Conservation (phyloP, 192 early-diverging fungal species). For the Backusella parvicylindrica region DNA sequence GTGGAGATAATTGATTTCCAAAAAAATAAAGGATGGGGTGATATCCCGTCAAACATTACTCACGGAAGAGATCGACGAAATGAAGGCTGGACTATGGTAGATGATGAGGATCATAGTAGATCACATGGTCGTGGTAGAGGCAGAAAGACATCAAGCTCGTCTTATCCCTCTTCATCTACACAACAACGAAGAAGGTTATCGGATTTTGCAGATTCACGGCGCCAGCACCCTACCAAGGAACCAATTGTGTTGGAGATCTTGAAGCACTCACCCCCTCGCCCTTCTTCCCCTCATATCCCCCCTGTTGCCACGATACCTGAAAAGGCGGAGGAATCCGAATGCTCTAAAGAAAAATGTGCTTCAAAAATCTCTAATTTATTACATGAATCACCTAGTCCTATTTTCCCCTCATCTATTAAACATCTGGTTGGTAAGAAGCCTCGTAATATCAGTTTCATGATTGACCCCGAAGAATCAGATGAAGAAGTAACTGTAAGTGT, state of each 20-base stretch:
- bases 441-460: constrained; percentile 9
- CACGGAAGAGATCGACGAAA: background rate
- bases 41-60: background rate
- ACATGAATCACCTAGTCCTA: constrained; percentile 7
- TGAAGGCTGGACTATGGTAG: background rate
- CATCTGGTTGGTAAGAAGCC: constrained; percentile 13
- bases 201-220: background rate
- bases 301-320: background rate
- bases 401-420: constrained; percentile 9
- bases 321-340: background rate
- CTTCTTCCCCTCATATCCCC: background rate
- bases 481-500: constrained; percentile 13
- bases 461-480: constrained; percentile 12
- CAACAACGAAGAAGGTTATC: background rate
- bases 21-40: constrained; percentile 3
- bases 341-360: background rate
- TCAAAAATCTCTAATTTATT: background rate
- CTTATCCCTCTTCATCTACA: background rate
- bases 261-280: background rate
- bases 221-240: background rate
- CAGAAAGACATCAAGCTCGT: background rate
- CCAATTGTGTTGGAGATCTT: background rate
- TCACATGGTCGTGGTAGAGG: constrained; percentile 15
- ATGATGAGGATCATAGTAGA: background rate
- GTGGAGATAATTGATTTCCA: constrained; percentile 6